These are phyloP conservation scores for Phytophthora citricola DNA, from an alignment of 352 stramenopile genomes.

Conservation along the genomic window DNA sequence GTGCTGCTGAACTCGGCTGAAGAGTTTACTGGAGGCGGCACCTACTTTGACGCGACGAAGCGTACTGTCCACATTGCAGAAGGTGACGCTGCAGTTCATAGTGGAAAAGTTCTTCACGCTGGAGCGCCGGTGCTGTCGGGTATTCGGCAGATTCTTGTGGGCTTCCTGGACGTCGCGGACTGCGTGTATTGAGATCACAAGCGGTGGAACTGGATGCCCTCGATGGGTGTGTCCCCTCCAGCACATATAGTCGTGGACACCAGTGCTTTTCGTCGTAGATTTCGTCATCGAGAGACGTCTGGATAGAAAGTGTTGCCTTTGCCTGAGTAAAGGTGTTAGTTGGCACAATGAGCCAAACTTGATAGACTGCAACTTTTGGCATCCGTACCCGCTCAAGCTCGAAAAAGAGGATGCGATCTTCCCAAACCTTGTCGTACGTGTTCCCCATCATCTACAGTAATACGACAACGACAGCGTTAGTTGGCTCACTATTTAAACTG, in stretches of 20 bases:
- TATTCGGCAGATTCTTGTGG: conserved; percentile 91
- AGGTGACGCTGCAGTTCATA: conserved; percentile 92
- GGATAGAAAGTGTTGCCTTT: conserved; percentile 80
- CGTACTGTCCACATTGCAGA: conserved; percentile 75
- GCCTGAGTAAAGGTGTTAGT: conserved; percentile 34
- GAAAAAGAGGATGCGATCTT: conserved; percentile 83
- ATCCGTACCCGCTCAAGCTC: conserved; percentile 71
- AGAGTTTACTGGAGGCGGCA: conserved; percentile 93
- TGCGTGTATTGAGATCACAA: conserved; percentile 57
- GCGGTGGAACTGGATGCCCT: conserved; percentile 80
- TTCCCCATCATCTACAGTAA: conserved; percentile 77
- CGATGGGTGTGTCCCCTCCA: conserved; percentile 79
- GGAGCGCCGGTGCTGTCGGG: conserved; percentile 86
- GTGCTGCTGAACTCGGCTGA: conserved; percentile 82
- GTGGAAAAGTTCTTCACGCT: conserved; percentile 93
- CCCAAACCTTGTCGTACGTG: conserved; percentile 89
- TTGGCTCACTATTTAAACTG: neutral
- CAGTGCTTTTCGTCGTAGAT: conserved; percentile 79
- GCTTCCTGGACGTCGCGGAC: conserved; percentile 91
- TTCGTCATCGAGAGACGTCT: conserved; percentile 69
- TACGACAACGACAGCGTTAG: neutral
- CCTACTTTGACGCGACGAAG: conserved; percentile 89
- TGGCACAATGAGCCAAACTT: too few relatives aligned
- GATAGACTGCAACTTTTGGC: neutral
- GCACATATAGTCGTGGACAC: conserved; percentile 74